Base-by-base conservation (phyloP, 139 green algal species). In the Nannochloris sp. region DNA sequence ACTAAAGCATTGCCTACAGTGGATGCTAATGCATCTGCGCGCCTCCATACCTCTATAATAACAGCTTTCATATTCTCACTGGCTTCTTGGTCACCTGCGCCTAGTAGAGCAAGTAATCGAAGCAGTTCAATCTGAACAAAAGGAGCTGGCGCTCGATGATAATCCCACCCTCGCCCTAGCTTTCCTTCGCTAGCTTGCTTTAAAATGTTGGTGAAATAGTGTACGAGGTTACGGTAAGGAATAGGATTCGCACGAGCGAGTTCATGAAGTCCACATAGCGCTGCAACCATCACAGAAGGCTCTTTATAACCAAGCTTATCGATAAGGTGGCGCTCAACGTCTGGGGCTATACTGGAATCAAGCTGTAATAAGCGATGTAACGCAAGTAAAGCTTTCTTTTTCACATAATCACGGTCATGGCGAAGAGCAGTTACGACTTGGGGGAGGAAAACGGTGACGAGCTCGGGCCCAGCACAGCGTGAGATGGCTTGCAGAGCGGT, bases 71-170 rank as follows among this genome's bases (percentile, higher is more conserved):
- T 96, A 77, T 96, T 85, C 44, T 92, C 87, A 37, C 63, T 85
- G 13, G 83, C 71, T 0, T 60, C 42, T 27, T 24, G 23, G 73
- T 98, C 91, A 3, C 78, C 69, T 2, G 76, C 73, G 9, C 89
- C 92, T 64, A 99, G 81, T 48, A 81, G 19, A 15, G 75, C 84
- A 60, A 99, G 71, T 24, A 97, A 81, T 67, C 89, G 89, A 61
- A 99, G 75, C 48, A 99, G 81, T 78, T 92, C 92, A 64, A 97
- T 93, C 87, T 98, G 93, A 29, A 98, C 88, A 76, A 99, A 99
- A 27, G 94, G 94, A 9, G 93, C 94, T 36, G 94, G 91, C n/a
- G 81, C 84, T 5, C 84, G 74, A 79, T 97, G 94, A 80, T 98
- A 97, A 70, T 98, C 90, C 68, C 91, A 97, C 0, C 71, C 67